Evolutionary conservation across 116 monocot species (phyloP).

Genomic region (Phalaenopsis hybrid): DNA sequence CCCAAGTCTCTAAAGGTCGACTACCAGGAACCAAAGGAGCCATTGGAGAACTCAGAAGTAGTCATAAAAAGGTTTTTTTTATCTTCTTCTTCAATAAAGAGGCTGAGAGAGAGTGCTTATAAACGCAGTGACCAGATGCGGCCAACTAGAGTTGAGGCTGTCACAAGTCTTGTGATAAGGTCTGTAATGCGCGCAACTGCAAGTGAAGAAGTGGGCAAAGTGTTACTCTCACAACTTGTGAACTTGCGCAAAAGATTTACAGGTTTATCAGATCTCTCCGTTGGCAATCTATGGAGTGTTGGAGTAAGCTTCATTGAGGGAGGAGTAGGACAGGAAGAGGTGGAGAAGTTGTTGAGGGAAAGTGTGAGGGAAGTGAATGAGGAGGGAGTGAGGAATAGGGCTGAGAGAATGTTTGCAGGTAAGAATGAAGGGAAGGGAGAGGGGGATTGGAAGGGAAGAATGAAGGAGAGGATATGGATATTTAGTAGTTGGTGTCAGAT

Average conservation of each 20-base stretch:
- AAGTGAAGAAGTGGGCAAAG: not conserved
- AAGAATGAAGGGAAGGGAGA: not conserved
- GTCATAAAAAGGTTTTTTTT: slow-evolving; percentile 6
- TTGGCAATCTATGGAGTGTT: slow-evolving; percentile 22
- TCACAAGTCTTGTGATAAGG: too few species aligned
- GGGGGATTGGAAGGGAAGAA: slow-evolving; percentile 8
- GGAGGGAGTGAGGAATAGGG: not conserved
- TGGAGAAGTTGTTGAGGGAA: not conserved
- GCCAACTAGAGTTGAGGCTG: too few species aligned
- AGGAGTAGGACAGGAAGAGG: not conserved
- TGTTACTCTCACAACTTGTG: slow-evolving; percentile 1
- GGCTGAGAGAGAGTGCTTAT: not conserved
- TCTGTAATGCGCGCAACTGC: too few species aligned
- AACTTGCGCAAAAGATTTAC: slow-evolving; percentile 19
- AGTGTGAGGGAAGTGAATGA: not conserved
- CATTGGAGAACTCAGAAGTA: not conserved
- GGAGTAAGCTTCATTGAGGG: not conserved
- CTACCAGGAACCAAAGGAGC: not conserved
- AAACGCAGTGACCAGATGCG: too few species aligned
- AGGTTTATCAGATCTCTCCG: not conserved
- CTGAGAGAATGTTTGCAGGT: too few species aligned
- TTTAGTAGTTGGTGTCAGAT: slow-evolving; percentile 30
- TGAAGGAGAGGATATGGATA: not conserved
- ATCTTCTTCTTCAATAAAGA: slow-evolving; percentile 4
- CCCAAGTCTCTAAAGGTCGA: not conserved